Evolutionary conservation across 1,139 yeast genomes (phyloP), one percentile per base, ranked within the genome.

Genomic region (Chernovozyma sophiae-reginae): DNA sequence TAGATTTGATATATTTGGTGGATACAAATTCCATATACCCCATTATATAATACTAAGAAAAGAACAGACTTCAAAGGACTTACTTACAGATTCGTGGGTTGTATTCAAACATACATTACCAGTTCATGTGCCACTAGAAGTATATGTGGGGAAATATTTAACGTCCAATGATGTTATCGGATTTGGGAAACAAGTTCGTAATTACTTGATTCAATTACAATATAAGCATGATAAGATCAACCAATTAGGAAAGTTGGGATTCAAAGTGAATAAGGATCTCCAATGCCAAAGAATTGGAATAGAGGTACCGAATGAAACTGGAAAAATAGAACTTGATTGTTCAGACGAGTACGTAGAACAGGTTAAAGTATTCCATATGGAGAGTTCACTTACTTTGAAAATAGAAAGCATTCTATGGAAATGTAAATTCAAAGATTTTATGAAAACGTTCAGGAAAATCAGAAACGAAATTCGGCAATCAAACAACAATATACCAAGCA

Each of bases 41-140:
- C 70, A 67, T 46, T 69, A 69, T 46, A 61, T 62, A 11, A 68
- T 69, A 3, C 49, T 68, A 14, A 48, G 58, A 22, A 55, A 52
- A 37, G 30, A 24, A 16, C 36, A 41, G 20, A 13, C 24, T 14
- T 33, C 37, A 12, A 12, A 34, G n/a, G 34, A 23, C 7, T 31
- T 26, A 11, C 26, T 33, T 12, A 39, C 35, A 12, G 35, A 26
- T 6, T 28, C 22, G 4, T 68, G 73, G 73, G 42, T 45, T 16
- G 51, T 67, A 2, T 58, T 57, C 41, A 57, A 64, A 26, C 67
- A 67, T 41, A 68, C 74, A 0, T 43, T 68, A 11, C 72, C 73
- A 0, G 53, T 52, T 1, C 62, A 53, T 36, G 44, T 65, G n/a
- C 36, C 36, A 7, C 22, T 33, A 30, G 28, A 20, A 10, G 23